Conservation (phyloP, 2,329 filamentous ascomycete species). For the Chlorencoelia australis region DNA sequence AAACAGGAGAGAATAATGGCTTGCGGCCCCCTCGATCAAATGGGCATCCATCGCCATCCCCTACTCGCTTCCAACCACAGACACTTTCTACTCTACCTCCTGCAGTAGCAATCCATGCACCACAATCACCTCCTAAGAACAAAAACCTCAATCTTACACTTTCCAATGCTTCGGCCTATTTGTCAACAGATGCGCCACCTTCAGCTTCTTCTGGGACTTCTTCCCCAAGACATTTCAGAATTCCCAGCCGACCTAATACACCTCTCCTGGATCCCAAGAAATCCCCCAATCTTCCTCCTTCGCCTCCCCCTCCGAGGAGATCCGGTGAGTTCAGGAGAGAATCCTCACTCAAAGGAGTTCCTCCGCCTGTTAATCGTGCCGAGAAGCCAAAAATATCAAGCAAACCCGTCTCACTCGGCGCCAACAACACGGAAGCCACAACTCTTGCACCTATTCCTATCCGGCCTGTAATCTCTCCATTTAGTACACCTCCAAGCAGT, state of each 20-base stretch:
- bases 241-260: conserved; percentile 45
- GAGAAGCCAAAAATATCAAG: conserved; percentile 60
- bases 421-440: conserved; percentile 27
- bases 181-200: conserved; percentile 18
- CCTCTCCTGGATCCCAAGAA: conserved; percentile 38
- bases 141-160: conserved; percentile 17
- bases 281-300: conserved; percentile 48
- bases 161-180: conserved; percentile 17
- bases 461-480: conserved; percentile 52
- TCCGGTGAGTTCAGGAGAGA: conserved; percentile 49
- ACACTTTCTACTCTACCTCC: conserved; percentile 31
- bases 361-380: conserved; percentile 70
- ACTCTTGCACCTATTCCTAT: conserved; percentile 15
- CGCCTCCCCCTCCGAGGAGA: conserved; percentile 52
- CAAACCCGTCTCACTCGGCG: conserved; percentile 22
- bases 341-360: conserved; percentile 31
- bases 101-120: conserved; percentile 58
- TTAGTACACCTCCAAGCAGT: conserved; percentile 76
- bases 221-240: conserved; percentile 38
- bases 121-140: conserved; percentile 54
- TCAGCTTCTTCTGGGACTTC: conserved; percentile 31
- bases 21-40: conserved; percentile 17
- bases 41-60: conserved; percentile 21
- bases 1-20: conserved; percentile 14
- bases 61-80: conserved; percentile 15